A percentile compares a stretch with the other conserved stretches of the same genome.
These are phyloP conservation scores for Dissophora globulifera DNA, from an alignment of 192 early-diverging fungal genomes.

Conservation along the genomic window DNA sequence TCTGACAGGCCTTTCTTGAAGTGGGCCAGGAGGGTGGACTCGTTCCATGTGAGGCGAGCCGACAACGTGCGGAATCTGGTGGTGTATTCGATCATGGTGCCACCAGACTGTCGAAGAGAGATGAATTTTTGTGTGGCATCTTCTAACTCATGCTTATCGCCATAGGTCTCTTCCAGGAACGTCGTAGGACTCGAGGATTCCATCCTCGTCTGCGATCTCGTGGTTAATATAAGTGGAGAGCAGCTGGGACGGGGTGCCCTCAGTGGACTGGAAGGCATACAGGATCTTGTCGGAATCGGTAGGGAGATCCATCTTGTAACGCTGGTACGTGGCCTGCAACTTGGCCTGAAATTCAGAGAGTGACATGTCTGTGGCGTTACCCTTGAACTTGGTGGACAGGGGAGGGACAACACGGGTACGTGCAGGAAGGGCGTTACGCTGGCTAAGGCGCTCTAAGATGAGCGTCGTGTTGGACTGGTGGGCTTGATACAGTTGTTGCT, in stretches of 20 bases:
- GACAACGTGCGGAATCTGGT: background rate
- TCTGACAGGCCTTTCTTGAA: slow-evolving; percentile 10
- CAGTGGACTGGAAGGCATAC: slow-evolving; percentile 1
- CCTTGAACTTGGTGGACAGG: slow-evolving; percentile 8
- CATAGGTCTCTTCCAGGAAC: background rate
- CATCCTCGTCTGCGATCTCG: background rate
- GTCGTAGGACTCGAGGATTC: background rate
- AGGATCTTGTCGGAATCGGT: background rate
- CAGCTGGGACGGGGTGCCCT: background rate
- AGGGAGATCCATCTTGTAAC: background rate
- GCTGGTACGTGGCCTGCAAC: background rate
- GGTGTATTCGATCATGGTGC: background rate
- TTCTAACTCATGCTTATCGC: background rate
- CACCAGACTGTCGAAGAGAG: slow-evolving; percentile 2
- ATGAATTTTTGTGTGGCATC: background rate
- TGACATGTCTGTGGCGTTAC: background rate
- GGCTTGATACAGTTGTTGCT: too few species aligned
- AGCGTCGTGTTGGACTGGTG: too few species aligned
- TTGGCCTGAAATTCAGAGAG: slow-evolving; percentile 6
- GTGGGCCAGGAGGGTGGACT: background rate
- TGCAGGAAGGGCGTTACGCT: too few species aligned
- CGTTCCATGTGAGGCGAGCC: slow-evolving; percentile 1
- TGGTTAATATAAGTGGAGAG: background rate
- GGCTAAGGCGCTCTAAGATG: too few species aligned
- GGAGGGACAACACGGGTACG: background rate